These are phyloP conservation scores for Ceratobasidium sp. DNA, from an alignment of 1,284 basidiomycete genomes.

Conservation along the genomic window DNA sequence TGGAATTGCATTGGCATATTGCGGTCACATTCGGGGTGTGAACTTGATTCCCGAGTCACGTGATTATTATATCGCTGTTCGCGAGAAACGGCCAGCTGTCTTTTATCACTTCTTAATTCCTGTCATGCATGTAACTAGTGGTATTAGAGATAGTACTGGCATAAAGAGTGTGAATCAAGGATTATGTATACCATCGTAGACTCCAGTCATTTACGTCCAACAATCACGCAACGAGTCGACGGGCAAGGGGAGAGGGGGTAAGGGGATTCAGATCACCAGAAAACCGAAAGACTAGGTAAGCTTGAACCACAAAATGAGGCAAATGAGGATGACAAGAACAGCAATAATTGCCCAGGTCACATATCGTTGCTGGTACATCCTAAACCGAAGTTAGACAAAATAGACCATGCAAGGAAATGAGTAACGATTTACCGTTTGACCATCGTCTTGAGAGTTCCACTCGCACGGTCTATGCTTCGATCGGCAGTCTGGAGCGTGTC, in stretches of 20 bases:
- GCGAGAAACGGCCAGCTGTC: too few species aligned
- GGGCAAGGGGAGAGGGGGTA: slow-evolving; percentile 3
- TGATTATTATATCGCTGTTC: background rate
- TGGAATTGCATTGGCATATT: background rate
- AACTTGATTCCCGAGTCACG: background rate
- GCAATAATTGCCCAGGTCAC: slow-evolving; percentile 47
- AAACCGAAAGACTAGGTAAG: slow-evolving; percentile 42
- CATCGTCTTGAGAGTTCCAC: slow-evolving; percentile 68
- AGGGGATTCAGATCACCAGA: background rate
- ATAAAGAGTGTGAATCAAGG: slow-evolving; percentile 28
- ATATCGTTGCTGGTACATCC: slow-evolving; percentile 48
- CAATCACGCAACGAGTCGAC: slow-evolving; percentile 5
- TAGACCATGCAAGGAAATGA: too few species aligned
- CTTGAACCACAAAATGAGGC: slow-evolving; percentile 47
- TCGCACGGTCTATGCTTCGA: slow-evolving; percentile 64
- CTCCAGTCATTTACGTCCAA: slow-evolving; percentile 18
- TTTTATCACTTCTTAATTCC: too few species aligned
- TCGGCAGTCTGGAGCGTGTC: slow-evolving; percentile 78
- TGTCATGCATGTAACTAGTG: background rate
- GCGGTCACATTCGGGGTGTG: too few species aligned
- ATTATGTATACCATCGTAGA: slow-evolving; percentile 9
- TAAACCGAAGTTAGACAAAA: slow-evolving; percentile 24
- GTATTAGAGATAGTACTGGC: slow-evolving; percentile 12
- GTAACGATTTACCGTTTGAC: slow-evolving; percentile 61
- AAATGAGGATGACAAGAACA: slow-evolving; percentile 46